Conservation (phyloP, 768 basidiomycete genomes). For the Mycena galericulata region DNA sequence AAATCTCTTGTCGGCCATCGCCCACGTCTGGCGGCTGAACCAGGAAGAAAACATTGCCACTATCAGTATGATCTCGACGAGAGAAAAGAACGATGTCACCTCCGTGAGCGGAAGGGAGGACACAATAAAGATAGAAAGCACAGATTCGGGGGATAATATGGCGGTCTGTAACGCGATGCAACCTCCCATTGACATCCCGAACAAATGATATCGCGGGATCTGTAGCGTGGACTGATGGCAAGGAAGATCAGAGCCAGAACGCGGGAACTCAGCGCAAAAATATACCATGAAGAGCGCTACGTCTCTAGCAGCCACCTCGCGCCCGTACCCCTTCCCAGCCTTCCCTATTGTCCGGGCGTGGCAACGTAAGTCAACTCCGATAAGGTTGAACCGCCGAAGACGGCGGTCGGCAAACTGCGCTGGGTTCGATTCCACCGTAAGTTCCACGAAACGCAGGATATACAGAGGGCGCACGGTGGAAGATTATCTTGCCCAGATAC, state of each 20-base stretch:
- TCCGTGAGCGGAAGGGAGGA: constrained; percentile 34
- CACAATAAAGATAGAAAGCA: constrained; percentile 30
- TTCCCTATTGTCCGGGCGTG: constrained; percentile 31
- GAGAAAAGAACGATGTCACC: constrained; percentile 19
- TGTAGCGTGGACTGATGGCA: constrained; percentile 17
- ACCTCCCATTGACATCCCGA: constrained; percentile 37
- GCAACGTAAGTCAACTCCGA: constrained; percentile 31
- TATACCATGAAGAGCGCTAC: constrained; percentile 36
- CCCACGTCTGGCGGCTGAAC: constrained; percentile 33
- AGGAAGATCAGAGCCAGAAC: not conserved
- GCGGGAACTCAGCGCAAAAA: too few species aligned
- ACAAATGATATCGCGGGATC: constrained; percentile 30
- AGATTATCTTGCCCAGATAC: constrained; percentile 32
- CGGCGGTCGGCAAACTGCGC: constrained; percentile 32
- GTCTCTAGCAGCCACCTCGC: constrained; percentile 33
- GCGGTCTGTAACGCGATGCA: constrained; percentile 32
- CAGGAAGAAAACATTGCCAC: not conserved
- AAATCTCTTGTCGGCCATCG: constrained; percentile 34
- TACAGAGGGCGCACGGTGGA: constrained; percentile 15
- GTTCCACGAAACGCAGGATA: too few species aligned
- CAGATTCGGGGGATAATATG: constrained; percentile 21
- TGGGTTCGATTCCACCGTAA: not conserved
- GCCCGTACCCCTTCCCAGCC: constrained; percentile 22
- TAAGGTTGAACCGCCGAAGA: constrained; percentile 36
- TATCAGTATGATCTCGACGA: not conserved